Conservation (phyloP, 75 land plant genomes). For the Picea glauca region DNA sequence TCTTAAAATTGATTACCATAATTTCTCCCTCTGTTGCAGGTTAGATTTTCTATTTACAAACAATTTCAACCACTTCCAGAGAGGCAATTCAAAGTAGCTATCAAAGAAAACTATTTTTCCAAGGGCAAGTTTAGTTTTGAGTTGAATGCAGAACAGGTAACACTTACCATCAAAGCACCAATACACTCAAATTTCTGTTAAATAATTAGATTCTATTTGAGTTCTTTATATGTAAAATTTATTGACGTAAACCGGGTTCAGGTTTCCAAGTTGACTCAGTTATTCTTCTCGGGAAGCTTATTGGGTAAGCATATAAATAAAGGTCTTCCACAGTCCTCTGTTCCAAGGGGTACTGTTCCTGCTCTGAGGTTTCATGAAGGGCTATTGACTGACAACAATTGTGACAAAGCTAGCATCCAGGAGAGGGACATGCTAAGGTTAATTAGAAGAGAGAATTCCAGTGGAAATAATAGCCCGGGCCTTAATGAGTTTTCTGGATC, state of each 20-base stretch:
- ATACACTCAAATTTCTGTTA: background rate
- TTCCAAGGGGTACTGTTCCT: background rate
- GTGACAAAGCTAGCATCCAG: constrained; percentile 3
- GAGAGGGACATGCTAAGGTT: background rate
- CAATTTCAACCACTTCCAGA: constrained; percentile 25
- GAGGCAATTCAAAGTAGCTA: constrained; percentile 28
- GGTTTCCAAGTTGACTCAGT: constrained; percentile 9
- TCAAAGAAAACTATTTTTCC: constrained; percentile 26
- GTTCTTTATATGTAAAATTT: background rate
- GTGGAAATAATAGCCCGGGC: constrained; percentile 2
- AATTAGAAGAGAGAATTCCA: background rate
- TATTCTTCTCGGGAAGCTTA: background rate
- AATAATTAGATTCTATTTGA: background rate
- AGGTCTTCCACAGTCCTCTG: background rate
- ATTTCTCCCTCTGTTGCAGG: constrained; percentile 17
- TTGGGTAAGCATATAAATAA: background rate
- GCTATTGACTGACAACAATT: background rate
- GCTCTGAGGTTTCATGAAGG: background rate
- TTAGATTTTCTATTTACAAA: constrained; percentile 22
- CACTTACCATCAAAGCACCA: background rate
- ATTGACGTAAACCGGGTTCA: background rate
- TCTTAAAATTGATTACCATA: too few species aligned
- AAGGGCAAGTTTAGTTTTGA: constrained; percentile 15
- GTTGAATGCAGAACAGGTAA: constrained; percentile 16
- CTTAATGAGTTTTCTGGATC: background rate